Evolutionary conservation across 768 basidiomycete species (phyloP), one percentile per base, ranked within the genome.

Genomic region (Tubosaeta sp.): DNA sequence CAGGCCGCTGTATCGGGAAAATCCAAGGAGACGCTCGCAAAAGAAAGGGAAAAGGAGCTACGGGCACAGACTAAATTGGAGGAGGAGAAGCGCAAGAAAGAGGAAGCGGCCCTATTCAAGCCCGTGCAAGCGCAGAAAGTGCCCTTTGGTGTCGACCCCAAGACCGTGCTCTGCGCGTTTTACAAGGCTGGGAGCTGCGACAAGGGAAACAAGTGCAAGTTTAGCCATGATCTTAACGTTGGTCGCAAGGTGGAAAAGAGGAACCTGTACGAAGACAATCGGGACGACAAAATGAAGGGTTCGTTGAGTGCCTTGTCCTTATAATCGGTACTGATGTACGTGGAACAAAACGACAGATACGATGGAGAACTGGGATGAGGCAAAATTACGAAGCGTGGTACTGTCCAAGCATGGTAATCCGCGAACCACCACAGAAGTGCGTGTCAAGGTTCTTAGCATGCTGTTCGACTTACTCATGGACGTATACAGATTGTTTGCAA

Each of bases 301-400:
- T 55, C 24, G 80, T 71, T 31, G 25, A 44, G 2, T 29, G 5
- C 43, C 30, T 32, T 52, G 31, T 6, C 32, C 25, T 16, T 35
- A 13, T 1, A 27, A 6, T 24, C 9, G 19, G 34, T 41, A 25
- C 35, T 56, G 21, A 54, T 39, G 24, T 44, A 24, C 16, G 41
- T 38, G 27, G 34, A 36, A 31, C 12, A 4, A 43, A 58, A 19
- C 36, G 31, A 32, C 56, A 94, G 94, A 98, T 71, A 94, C 92
- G 11, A 98, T 98, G 96, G 94, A 96, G 60, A 83, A 75, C 55
- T 99, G 96, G 96, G 93, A 96, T 70, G 90, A 98, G 54, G 93
- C 86, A 62, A 97, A 97, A 71, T 74, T 99, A 50, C 78, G 83
- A 34, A 82, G 72, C n/a, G 96, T 98, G 49, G 91, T 98, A 1